Conservation (phyloP, 805 yeast species). For the Priceomyces haplophilus region DNA sequence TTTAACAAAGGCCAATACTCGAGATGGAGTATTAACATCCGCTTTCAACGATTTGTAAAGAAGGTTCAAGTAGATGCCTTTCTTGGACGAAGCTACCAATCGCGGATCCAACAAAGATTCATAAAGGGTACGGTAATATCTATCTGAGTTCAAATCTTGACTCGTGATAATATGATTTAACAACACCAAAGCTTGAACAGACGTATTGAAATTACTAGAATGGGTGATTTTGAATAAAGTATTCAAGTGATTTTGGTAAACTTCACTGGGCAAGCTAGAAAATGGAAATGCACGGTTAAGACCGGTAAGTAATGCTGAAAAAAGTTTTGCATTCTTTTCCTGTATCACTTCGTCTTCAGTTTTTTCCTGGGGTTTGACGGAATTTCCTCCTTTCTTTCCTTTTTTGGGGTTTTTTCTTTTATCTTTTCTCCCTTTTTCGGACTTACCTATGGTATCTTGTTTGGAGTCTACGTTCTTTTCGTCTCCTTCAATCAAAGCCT, state of each 20-base stretch:
- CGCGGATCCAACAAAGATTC: conserved; percentile 86
- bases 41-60: conserved; percentile 77
- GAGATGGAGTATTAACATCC: conserved; percentile 51
- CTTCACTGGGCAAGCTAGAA: conserved; percentile 67
- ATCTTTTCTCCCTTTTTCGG: conserved; percentile 53
- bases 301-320: conserved; percentile 90
- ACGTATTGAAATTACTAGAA: conserved; percentile 89
- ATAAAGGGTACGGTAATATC: conserved; percentile 85
- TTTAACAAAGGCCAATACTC: conserved; percentile 88
- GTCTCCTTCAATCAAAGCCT: conserved; percentile 69
- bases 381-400: conserved; percentile 86
- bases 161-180: conserved; percentile 73
- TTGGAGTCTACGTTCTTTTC: conserved; percentile 33
- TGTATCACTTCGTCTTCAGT: conserved; percentile 62
- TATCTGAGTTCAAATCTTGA: conserved; percentile 54
- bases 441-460: conserved; percentile 46
- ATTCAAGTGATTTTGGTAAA: conserved; percentile 73
- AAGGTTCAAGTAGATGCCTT: conserved; percentile 85
- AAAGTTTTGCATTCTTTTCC: conserved; percentile 80
- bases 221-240: conserved; percentile 88
- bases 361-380: conserved; percentile 59
- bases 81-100: conserved; percentile 82
- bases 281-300: conserved; percentile 95
- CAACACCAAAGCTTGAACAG: conserved; percentile 86
- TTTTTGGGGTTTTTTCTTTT: conserved; percentile 68